These are phyloP conservation scores for Yamadazyma insecticola DNA, from an alignment of 805 yeast species.

Conservation along the genomic window DNA sequence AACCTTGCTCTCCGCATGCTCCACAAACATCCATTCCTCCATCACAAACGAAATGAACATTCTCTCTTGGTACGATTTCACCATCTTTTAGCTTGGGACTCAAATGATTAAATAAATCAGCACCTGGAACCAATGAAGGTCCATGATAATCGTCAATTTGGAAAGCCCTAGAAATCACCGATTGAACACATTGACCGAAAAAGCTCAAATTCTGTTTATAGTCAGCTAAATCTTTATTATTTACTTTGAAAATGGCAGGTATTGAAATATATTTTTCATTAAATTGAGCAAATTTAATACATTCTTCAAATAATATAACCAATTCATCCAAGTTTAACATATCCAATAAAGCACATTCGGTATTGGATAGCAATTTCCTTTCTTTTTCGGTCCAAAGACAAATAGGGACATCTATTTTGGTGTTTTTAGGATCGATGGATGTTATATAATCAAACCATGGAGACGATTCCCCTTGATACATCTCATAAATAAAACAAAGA, in stretches of 20 bases:
- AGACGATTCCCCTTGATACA: slow-evolving; percentile 50
- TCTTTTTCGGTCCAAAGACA: slow-evolving; percentile 58
- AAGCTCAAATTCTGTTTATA: slow-evolving; percentile 25
- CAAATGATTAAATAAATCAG: slow-evolving; percentile 80
- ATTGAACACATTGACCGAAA: slow-evolving; percentile 56
- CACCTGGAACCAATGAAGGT: slow-evolving; percentile 81
- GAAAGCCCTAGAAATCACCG: slow-evolving; percentile 75
- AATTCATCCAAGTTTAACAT: slow-evolving; percentile 49
- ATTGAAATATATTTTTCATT: slow-evolving; percentile 21
- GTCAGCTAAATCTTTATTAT: slow-evolving; percentile 8
- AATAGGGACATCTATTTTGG: slow-evolving; percentile 45
- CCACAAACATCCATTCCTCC: slow-evolving; percentile 23
- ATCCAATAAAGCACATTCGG: slow-evolving; percentile 60
- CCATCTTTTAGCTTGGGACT: slow-evolving; percentile 24
- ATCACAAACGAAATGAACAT: slow-evolving; percentile 58
- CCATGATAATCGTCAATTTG: slow-evolving; percentile 73
- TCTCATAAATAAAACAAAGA: slow-evolving; percentile 69
- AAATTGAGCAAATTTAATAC: slow-evolving; percentile 37
- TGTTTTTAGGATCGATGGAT: slow-evolving; percentile 40
- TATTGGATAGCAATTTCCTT: slow-evolving; percentile 46
- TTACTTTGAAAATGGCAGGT: slow-evolving; percentile 32
- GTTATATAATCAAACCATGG: slow-evolving; percentile 75
- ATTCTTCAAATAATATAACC: slow-evolving; percentile 32
- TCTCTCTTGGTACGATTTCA: slow-evolving; percentile 23
- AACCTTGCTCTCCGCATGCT: slow-evolving; percentile 28